Conservation (phyloP, 805 yeast species). For the Ogataea minuta region DNA sequence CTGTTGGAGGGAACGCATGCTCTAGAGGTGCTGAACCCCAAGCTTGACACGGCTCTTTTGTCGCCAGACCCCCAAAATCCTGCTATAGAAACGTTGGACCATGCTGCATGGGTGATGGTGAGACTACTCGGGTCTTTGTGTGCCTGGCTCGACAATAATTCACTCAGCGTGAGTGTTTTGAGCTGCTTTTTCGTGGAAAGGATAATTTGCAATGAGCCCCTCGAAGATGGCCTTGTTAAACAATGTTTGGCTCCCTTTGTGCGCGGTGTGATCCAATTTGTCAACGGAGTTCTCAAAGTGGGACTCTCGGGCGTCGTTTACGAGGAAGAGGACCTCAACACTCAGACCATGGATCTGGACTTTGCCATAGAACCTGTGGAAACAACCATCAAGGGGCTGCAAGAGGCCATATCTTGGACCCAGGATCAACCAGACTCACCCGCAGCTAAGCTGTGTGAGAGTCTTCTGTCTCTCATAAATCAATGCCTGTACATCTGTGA, state of each 20-base stretch:
- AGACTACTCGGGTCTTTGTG: constrained; percentile 52
- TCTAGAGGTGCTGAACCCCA: constrained; percentile 67
- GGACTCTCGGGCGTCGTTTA: constrained; percentile 58
- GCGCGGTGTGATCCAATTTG: constrained; percentile 52
- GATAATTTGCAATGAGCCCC: constrained; percentile 17
- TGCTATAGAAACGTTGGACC: constrained; percentile 32
- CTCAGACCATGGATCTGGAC: constrained; percentile 57
- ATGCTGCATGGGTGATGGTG: constrained; percentile 52
- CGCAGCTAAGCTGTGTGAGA: constrained; percentile 16
- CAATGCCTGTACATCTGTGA: constrained; percentile 9
- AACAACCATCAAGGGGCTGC: constrained; percentile 30
- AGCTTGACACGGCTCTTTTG: constrained; percentile 78
- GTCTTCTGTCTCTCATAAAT: constrained; percentile 13
- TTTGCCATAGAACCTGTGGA: constrained; percentile 25
- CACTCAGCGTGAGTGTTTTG: constrained; percentile 73
- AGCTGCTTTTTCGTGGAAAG: constrained; percentile 63
- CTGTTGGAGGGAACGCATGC: constrained; percentile 87
- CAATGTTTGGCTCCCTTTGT: constrained; percentile 50
- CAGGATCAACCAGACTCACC: constrained; percentile 17
- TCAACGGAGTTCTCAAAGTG: constrained; percentile 45
- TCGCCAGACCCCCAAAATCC: constrained; percentile 44
- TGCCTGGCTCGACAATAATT: constrained; percentile 75
- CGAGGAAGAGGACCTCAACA: constrained; percentile 75
- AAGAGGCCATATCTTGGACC: constrained; percentile 36
- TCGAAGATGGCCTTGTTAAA: constrained; percentile 39